These are phyloP conservation scores for Sisymbrium altissimum DNA, from an alignment of 345 rosid genomes.

Conservation along the genomic window DNA sequence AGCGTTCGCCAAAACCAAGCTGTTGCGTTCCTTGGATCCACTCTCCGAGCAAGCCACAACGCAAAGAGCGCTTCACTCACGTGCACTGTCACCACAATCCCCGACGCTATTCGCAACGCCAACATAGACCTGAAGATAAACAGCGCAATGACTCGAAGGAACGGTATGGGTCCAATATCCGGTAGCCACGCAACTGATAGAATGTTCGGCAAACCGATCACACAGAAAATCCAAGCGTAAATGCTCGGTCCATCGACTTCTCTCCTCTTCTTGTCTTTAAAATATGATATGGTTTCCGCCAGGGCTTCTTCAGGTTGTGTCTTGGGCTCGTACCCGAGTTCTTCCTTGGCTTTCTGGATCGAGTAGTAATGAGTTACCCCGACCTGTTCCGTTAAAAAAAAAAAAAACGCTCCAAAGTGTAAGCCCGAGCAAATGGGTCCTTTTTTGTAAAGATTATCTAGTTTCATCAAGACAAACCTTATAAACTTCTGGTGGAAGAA, in stretches of 20 bases:
- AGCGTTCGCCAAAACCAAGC: slow-evolving; percentile 31
- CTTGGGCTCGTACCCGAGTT: slow-evolving; percentile 18
- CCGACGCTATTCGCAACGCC: slow-evolving; percentile 1
- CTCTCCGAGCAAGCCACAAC: slow-evolving; percentile 20
- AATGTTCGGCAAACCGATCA: slow-evolving; percentile 17
- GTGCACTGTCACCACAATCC: slow-evolving; percentile 18
- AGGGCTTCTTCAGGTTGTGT: slow-evolving; percentile 21
- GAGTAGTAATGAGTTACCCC: slow-evolving; percentile 26
- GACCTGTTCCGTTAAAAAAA: no score
- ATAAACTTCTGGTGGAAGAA: slow-evolving; percentile 25
- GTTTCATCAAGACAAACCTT: slow-evolving; percentile 3
- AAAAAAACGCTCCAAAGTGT: no score
- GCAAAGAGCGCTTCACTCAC: slow-evolving; percentile 25
- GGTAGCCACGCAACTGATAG: slow-evolving; percentile 25
- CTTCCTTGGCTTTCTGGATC: slow-evolving; percentile 12
- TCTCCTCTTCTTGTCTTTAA: slow-evolving; percentile 26
- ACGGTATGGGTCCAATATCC: slow-evolving; percentile 24
- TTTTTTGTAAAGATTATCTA: no score
- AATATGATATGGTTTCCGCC: slow-evolving; percentile 23
- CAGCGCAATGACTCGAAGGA: slow-evolving; percentile 12
- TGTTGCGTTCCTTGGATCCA: slow-evolving; percentile 27
- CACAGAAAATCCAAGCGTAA: slow-evolving; percentile 26
- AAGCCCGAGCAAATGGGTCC: no score
- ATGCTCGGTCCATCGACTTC: slow-evolving; percentile 30
- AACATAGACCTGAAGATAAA: slow-evolving; percentile 14